Percentiles rank a stretch among this genome's conserved stretches.
phyloP scores from a whole-genome alignment of 129 eudicot genomes.

The Lactuca saligna region DNA sequence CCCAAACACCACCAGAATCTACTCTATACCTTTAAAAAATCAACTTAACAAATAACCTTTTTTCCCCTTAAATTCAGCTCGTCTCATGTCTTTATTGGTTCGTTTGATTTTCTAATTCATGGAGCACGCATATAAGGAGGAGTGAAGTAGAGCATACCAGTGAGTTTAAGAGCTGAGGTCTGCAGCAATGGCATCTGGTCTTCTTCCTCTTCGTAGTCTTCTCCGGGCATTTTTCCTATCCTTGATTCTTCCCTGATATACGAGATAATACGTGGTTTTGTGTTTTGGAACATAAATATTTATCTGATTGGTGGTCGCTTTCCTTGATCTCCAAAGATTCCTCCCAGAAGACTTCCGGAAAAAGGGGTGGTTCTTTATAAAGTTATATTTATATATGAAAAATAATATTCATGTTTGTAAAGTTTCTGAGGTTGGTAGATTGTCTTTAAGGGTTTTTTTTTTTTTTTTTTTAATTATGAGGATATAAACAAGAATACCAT shows the following conservation, averaged over 20 bases:
- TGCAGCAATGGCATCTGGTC: slow-evolving; percentile 24
- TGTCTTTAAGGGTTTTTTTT: too few species aligned
- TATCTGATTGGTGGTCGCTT: not conserved
- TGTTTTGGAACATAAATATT: too few species aligned
- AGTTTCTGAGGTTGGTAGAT: too few species aligned
- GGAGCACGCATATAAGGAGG: not conserved
- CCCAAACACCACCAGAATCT: not conserved
- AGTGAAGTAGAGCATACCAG: slow-evolving; percentile 24
- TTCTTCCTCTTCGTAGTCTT: slow-evolving; percentile 7
- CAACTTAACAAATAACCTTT: not conserved
- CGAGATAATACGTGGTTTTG: not conserved
- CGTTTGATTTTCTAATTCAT: not conserved
- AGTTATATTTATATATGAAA: too few species aligned
- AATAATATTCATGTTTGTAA: too few species aligned
- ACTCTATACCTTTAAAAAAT: not conserved
- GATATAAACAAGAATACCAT: too few species aligned
- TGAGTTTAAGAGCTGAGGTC: slow-evolving; percentile 16
- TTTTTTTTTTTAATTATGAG: too few species aligned
- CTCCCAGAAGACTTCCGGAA: too few species aligned
- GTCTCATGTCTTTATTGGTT: not conserved
- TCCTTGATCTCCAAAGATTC: too few species aligned
- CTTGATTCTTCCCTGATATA: not conserved
- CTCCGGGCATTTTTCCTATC: slow-evolving; percentile 14
- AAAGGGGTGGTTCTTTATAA: too few species aligned
- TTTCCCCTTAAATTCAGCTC: too few species aligned